Conservation (phyloP, 148 eudicot species). For the Cornus controversa region DNA sequence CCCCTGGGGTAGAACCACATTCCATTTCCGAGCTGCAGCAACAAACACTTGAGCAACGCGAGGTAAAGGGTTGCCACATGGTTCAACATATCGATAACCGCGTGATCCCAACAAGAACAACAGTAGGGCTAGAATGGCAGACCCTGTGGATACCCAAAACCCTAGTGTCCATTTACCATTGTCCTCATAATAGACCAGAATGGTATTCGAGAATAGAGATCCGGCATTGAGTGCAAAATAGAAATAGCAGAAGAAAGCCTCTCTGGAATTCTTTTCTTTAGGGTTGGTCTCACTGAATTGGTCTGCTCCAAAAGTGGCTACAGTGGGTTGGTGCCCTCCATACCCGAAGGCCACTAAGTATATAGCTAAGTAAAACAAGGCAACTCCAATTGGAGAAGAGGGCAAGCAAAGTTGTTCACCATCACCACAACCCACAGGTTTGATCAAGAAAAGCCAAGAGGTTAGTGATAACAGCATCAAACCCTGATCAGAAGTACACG, state of each 20-base stretch:
- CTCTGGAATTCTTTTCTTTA: slow-evolving; percentile 34
- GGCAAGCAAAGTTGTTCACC: slow-evolving; percentile 44
- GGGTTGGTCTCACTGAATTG: slow-evolving; percentile 62
- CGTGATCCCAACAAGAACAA: slow-evolving; percentile 45
- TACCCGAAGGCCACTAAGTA: slow-evolving; percentile 92
- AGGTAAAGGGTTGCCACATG: slow-evolving; percentile 83
- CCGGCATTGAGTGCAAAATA: slow-evolving; percentile 87
- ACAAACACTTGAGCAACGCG: slow-evolving; percentile 80
- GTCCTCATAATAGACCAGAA: slow-evolving; percentile 81
- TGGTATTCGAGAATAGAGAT: slow-evolving; percentile 79
- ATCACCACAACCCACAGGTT: slow-evolving; percentile 77
- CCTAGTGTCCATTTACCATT: slow-evolving; percentile 78
- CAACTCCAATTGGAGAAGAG: slow-evolving; percentile 27
- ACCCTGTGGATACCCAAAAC: slow-evolving; percentile 56
- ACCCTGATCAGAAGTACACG: slow-evolving; percentile 41
- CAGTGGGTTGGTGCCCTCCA: slow-evolving; percentile 92
- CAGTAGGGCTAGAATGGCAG: slow-evolving; percentile 55
- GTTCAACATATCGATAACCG: slow-evolving; percentile 56
- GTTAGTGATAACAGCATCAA: slow-evolving; percentile 53
- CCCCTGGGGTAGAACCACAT: slow-evolving; percentile 18
- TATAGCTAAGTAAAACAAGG: slow-evolving; percentile 63
- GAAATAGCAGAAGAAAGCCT: slow-evolving; percentile 71
- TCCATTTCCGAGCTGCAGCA: slow-evolving; percentile 60
- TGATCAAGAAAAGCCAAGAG: slow-evolving; percentile 65
- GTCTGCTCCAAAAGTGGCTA: slow-evolving; percentile 93